These are phyloP conservation scores for Ilex asprella DNA, from an alignment of 257 asterid genomes.

Conservation along the genomic window DNA sequence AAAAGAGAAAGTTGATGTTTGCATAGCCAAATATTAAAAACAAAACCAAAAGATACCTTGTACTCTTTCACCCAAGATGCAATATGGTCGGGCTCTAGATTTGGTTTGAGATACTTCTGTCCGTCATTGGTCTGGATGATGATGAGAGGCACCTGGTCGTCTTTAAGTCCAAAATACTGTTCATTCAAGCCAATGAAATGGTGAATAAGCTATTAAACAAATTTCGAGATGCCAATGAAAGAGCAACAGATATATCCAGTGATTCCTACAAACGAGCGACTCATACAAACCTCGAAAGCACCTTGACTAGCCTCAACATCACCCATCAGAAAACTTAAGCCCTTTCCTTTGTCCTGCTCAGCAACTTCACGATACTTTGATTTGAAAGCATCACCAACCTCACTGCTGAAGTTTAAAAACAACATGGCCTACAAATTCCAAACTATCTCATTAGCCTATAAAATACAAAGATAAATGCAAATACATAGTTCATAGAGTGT, in stretches of 20 bases:
- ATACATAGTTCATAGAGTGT: not conserved
- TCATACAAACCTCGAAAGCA: slow-evolving; percentile 78
- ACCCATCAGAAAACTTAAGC: slow-evolving; percentile 66
- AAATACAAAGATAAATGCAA: no score
- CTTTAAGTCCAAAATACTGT: slow-evolving; percentile 87
- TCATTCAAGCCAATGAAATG: slow-evolving; percentile 11
- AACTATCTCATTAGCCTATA: not conserved
- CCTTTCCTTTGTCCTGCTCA: slow-evolving; percentile 54
- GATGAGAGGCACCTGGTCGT: slow-evolving; percentile 76
- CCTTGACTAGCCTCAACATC: slow-evolving; percentile 82
- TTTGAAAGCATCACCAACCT: slow-evolving; percentile 54
- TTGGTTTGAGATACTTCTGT: slow-evolving; percentile 62
- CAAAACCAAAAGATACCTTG: slow-evolving; percentile 33
- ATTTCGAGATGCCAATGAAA: slow-evolving; percentile 7
- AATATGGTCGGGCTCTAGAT: slow-evolving; percentile 71
- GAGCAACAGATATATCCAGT: slow-evolving; percentile 2
- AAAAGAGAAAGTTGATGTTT: not conserved
- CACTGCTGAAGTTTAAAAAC: slow-evolving; percentile 55
- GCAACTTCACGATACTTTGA: slow-evolving; percentile 73
- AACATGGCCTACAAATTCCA: slow-evolving; percentile 68
- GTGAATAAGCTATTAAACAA: slow-evolving; percentile 10
- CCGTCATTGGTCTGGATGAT: slow-evolving; percentile 63
- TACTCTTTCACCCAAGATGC: slow-evolving; percentile 73
- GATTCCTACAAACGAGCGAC: slow-evolving; percentile 7
- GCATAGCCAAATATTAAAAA: not conserved